These are phyloP conservation scores for Ganoderma sp. DNA, from an alignment of 1,284 basidiomycete genomes.

Conservation along the genomic window DNA sequence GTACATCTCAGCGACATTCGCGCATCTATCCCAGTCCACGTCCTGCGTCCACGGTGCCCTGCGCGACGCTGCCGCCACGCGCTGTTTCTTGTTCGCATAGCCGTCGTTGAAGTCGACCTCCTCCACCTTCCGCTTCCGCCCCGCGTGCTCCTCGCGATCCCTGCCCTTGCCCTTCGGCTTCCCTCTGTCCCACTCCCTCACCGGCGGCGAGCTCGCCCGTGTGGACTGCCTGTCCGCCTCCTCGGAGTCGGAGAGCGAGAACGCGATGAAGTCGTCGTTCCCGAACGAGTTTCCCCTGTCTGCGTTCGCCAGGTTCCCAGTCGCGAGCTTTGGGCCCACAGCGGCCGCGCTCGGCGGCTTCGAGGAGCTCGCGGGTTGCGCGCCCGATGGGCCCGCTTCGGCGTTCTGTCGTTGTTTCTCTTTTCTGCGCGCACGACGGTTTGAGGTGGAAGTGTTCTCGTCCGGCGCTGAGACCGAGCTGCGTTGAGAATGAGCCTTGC, in stretches of 20 bases:
- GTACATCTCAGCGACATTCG: conserved; percentile 83
- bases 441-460: conserved; percentile 19
- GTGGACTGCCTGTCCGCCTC: conserved; percentile 43
- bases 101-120: conserved; percentile 56
- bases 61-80: conserved; percentile 61
- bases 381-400: conserved; percentile 33
- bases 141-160: conserved; percentile 35
- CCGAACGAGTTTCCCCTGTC: conserved; percentile 33
- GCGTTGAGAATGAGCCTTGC: conserved; percentile 24
- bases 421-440: conserved; percentile 33
- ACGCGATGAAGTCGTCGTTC: conserved; percentile 67
- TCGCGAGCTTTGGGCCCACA: background rate
- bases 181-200: conserved; percentile 53
- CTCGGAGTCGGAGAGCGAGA: conserved; percentile 47
- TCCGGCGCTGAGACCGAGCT: conserved; percentile 23
- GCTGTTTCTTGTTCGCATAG: conserved; percentile 63
- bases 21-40: conserved; percentile 81
- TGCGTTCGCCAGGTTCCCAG: background rate
- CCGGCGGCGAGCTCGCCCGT: conserved; percentile 40
- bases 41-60: conserved; percentile 80
- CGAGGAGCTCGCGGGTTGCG: background rate
- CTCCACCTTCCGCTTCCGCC: conserved; percentile 51
- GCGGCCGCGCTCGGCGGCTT: conserved; percentile 1
- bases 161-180: conserved; percentile 41
- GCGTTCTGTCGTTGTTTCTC: conserved; percentile 29